phyloP scores from a whole-genome alignment of 805 yeast species.

The Starmera pachycereana region DNA sequence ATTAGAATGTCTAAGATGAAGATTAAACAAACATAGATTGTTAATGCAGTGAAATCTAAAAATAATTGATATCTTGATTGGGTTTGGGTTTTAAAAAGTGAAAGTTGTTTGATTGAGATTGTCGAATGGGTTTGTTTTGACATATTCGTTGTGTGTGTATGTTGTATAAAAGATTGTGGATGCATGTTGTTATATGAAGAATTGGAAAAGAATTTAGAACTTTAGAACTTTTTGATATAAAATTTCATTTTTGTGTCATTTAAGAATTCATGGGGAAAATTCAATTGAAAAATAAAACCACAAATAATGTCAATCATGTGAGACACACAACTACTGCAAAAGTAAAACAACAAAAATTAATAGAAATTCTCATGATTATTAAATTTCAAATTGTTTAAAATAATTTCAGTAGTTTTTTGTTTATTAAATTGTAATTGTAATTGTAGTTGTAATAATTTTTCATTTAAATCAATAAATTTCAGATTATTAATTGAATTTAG shows the following conservation, averaged over 20 bases:
- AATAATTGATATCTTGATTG: not conserved
- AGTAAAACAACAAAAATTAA: not conserved
- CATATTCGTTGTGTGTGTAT: no score
- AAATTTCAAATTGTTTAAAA: not conserved
- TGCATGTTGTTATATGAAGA: no score
- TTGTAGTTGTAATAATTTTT: conserved; percentile 1
- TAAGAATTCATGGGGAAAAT: no score
- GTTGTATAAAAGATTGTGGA: no score
- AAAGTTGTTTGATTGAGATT: no score
- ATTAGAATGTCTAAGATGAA: not conserved
- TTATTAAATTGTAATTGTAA: not conserved
- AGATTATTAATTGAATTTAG: conserved; percentile 13
- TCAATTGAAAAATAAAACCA: no score
- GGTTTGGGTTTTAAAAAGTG: not conserved
- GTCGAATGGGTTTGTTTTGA: no score
- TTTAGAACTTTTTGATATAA: no score
- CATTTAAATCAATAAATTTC: conserved; percentile 11
- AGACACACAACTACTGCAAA: no score
- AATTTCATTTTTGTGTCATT: no score
- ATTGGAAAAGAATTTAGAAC: no score
- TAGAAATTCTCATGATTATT: not conserved
- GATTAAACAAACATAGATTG: not conserved
- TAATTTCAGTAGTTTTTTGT: not conserved
- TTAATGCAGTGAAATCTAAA: not conserved
- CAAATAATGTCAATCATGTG: not conserved